These are phyloP conservation scores for Saccharomycopsis sp. DNA, from an alignment of 805 yeast species.

Conservation along the genomic window DNA sequence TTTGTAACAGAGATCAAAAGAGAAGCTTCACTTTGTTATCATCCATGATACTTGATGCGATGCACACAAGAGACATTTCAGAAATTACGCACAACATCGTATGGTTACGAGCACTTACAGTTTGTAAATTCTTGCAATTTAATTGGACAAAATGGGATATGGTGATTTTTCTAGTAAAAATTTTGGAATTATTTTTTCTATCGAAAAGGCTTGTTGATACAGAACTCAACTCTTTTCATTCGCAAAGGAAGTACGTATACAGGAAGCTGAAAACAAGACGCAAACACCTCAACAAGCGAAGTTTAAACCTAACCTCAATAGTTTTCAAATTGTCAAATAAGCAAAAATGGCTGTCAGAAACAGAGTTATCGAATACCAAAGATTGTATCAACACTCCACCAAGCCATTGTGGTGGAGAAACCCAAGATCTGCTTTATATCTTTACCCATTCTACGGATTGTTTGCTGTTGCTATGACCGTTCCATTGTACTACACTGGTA, in stretches of 20 bases:
- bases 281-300: not conserved
- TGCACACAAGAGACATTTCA: too few species aligned
- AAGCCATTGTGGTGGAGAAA: constrained; percentile 52
- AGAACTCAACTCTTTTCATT: not conserved
- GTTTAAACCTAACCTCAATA: not conserved
- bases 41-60: too few species aligned
- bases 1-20: too few species aligned
- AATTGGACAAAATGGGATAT: too few species aligned
- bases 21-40: too few species aligned
- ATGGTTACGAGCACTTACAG: too few species aligned
- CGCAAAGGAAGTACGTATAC: not conserved
- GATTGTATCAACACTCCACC: constrained; percentile 44
- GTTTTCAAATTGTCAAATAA: not conserved
- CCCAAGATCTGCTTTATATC: constrained; percentile 53
- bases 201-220: not conserved
- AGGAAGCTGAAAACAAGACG: not conserved
- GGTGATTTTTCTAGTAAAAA: too few species aligned
- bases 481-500: constrained; percentile 56
- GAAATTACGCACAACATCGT: too few species aligned
- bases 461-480: constrained; percentile 50
- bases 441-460: constrained; percentile 64
- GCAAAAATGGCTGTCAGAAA: constrained; percentile 32
- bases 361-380: constrained; percentile 48
- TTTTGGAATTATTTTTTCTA: not conserved
- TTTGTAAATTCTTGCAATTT: too few species aligned